Percentiles rank a stretch among this genome's conserved stretches.
Evolutionary conservation across 164 flowering plant species (phyloP).

Genomic region (Warburgia ugandensis): DNA sequence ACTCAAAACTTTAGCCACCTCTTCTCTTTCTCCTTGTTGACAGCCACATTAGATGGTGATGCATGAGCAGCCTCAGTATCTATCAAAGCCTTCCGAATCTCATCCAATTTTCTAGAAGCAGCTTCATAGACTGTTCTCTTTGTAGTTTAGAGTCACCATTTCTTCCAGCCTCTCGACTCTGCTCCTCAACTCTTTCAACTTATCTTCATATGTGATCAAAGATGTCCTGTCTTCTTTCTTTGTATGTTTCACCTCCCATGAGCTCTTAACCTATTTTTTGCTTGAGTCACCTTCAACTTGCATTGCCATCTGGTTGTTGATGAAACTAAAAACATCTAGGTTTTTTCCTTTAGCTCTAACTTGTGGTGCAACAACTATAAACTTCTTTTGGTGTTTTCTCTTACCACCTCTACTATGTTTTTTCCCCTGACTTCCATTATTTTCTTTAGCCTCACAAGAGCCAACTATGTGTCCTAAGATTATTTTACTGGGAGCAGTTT

Average conservation of each 20-base stretch:
- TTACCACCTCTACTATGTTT: slow-evolving; percentile 84
- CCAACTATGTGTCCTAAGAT: slow-evolving; percentile 72
- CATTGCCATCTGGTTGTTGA: slow-evolving; percentile 66
- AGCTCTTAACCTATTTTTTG: slow-evolving; percentile 27
- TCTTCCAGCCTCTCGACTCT: slow-evolving; percentile 75
- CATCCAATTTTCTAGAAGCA: slow-evolving; percentile 63
- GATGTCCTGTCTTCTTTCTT: slow-evolving; percentile 61
- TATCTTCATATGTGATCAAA: slow-evolving; percentile 65
- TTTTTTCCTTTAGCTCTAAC: slow-evolving; percentile 36
- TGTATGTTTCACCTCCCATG: slow-evolving; percentile 16
- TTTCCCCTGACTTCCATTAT: slow-evolving; percentile 25
- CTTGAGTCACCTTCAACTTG: slow-evolving; percentile 32
- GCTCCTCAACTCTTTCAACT: slow-evolving; percentile 54
- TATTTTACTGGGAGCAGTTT: slow-evolving; percentile 81
- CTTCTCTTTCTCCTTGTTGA: slow-evolving; percentile 72
- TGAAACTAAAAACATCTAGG: slow-evolving; percentile 74
- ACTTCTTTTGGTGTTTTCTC: slow-evolving; percentile 82
- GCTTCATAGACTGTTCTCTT: slow-evolving; percentile 83
- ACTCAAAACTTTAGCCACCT: slow-evolving; percentile 81
- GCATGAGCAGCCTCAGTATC: slow-evolving; percentile 72
- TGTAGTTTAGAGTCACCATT: slow-evolving; percentile 67
- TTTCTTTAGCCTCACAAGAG: slow-evolving; percentile 25
- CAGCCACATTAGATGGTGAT: slow-evolving; percentile 58
- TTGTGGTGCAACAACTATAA: slow-evolving; percentile 58
- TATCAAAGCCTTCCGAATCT: slow-evolving; percentile 65